Conservation (phyloP, 1,284 basidiomycete genomes). For the Papiliotrema fonsecae region DNA sequence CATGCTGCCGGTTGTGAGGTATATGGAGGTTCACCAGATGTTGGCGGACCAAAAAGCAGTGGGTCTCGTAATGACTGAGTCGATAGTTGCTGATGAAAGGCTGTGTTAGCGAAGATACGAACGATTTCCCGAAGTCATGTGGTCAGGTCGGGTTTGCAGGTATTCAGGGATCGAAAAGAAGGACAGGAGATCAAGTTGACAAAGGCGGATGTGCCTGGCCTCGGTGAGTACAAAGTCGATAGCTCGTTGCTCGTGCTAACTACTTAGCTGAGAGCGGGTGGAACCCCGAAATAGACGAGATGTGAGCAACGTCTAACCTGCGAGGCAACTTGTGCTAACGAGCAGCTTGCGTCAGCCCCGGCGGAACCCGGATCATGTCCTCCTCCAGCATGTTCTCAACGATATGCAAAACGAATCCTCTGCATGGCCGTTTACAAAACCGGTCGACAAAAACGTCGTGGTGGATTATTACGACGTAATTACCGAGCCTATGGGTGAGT, state of each 20-base stretch:
- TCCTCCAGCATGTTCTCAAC: constrained; percentile 77
- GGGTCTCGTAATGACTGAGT: constrained; percentile 10
- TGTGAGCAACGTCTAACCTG: constrained; percentile 52
- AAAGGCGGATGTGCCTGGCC: constrained; percentile 70
- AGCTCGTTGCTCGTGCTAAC: not conserved
- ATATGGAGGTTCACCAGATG: constrained; percentile 75
- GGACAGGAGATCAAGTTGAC: constrained; percentile 34
- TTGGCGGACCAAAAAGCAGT: constrained; percentile 77
- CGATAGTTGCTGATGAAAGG: constrained; percentile 43
- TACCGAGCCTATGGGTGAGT: constrained; percentile 86
- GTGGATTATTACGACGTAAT: constrained; percentile 88
- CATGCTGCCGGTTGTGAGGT: constrained; percentile 86
- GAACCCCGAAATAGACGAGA: constrained; percentile 78
- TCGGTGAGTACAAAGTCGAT: constrained; percentile 55
- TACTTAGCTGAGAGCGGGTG: constrained; percentile 81
- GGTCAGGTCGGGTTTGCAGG: constrained; percentile 73
- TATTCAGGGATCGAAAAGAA: constrained; percentile 59
- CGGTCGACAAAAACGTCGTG: constrained; percentile 76
- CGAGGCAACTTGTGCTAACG: not conserved
- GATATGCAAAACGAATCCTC: constrained; percentile 76
- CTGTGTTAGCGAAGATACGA: constrained; percentile 82
- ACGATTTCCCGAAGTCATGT: constrained; percentile 82
- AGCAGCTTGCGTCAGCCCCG: constrained; percentile 53
- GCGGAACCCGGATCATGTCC: constrained; percentile 55
- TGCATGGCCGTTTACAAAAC: constrained; percentile 65